These are phyloP conservation scores for Apophysomyces elegans DNA, from an alignment of 371 early-diverging fungal species.

Conservation along the genomic window DNA sequence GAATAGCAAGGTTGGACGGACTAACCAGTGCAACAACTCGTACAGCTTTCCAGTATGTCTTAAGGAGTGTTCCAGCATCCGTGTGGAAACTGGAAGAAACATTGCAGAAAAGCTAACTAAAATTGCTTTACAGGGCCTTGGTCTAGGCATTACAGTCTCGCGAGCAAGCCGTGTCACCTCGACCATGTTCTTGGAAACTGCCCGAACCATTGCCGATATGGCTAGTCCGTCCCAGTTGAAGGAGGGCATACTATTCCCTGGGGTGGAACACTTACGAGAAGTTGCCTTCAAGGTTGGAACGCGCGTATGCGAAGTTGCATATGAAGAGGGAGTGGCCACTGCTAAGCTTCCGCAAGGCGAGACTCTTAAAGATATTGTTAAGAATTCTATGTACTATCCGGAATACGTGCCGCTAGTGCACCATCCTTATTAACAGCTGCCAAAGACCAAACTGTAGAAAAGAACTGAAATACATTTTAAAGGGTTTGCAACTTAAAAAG, in stretches of 20 bases:
- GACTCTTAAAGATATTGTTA: constrained; percentile 52
- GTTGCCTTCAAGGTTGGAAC: constrained; percentile 59
- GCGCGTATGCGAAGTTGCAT: constrained; percentile 68
- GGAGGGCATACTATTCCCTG: constrained; percentile 63
- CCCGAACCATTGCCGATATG: constrained; percentile 62
- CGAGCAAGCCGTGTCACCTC: constrained; percentile 59
- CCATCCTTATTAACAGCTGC: constrained; percentile 16
- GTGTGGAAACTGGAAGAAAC: no score
- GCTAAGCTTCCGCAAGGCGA: constrained; percentile 51
- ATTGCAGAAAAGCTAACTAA: not conserved
- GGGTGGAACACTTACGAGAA: constrained; percentile 56
- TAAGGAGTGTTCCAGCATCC: no score
- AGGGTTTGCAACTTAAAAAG: no score
- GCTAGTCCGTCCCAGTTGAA: constrained; percentile 62
- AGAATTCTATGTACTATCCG: constrained; percentile 57
- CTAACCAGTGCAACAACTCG: constrained; percentile 69
- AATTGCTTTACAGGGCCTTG: constrained; percentile 45
- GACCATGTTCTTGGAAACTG: constrained; percentile 66
- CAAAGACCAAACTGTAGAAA: no score
- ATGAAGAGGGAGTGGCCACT: constrained; percentile 57
- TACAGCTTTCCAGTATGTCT: constrained; percentile 55
- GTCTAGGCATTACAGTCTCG: constrained; percentile 62
- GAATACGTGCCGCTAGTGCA: constrained; percentile 64
- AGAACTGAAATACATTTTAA: not conserved
- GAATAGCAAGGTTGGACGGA: constrained; percentile 53